phyloP scores from a whole-genome alignment of 495 filamentous ascomycete genomes.

The Penicillium tannophilum region DNA sequence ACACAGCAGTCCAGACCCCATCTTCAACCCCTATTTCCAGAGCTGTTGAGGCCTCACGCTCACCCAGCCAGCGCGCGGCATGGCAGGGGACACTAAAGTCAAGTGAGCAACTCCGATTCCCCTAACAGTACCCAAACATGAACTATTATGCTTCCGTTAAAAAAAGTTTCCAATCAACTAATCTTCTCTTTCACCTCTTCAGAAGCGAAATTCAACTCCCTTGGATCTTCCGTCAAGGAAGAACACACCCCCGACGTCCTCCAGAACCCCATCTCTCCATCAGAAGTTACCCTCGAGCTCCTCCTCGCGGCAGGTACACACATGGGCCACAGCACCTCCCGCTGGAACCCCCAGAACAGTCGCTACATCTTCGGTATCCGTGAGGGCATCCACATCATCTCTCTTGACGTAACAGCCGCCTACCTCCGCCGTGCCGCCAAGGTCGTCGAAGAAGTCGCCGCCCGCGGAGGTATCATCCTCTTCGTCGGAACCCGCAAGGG shows the following conservation, averaged over 20 bases:
- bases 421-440: slow-evolving; percentile 87
- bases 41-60: slow-evolving; percentile 12
- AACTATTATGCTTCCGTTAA: neutral
- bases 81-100: slow-evolving; percentile 1
- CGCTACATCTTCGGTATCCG: slow-evolving; percentile 94
- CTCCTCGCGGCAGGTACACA: slow-evolving; percentile 90
- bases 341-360: slow-evolving; percentile 94
- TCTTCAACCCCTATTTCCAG: slow-evolving; percentile 22
- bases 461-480: slow-evolving; percentile 79
- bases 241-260: slow-evolving; percentile 68
- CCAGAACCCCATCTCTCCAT: slow-evolving; percentile 68
- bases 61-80: neutral
- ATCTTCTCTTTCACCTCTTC: neutral
- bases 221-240: slow-evolving; percentile 32
- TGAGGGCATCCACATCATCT: slow-evolving; percentile 91
- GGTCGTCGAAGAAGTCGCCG: slow-evolving; percentile 83
- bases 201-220: slow-evolving; percentile 37
- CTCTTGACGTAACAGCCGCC: slow-evolving; percentile 80
- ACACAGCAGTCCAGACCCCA: slow-evolving; percentile 27
- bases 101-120: slow-evolving; percentile 8
- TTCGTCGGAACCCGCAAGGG: slow-evolving; percentile 87
- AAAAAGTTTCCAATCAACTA: neutral
- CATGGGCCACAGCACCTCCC: slow-evolving; percentile 86
- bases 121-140: neutral
- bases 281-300: slow-evolving; percentile 85